Evolutionary conservation across 2,329 filamentous ascomycete genomes (phyloP).

Genomic region (Celoporthe dispersa): DNA sequence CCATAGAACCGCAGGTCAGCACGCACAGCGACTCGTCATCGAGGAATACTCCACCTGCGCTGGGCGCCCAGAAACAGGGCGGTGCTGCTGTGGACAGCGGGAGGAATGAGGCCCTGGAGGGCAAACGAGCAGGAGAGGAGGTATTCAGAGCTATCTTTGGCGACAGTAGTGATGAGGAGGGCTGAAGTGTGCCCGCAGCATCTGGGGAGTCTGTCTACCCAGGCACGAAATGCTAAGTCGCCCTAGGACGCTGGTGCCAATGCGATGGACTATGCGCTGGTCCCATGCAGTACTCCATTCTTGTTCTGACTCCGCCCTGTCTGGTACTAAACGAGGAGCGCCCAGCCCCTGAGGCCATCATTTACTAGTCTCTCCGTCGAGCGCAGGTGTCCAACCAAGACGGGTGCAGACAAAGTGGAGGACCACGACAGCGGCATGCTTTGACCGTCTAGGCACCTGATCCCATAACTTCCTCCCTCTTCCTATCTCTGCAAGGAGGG

Average conservation of each 20-base stretch:
- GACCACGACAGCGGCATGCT: background rate
- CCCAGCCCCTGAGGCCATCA: constrained; percentile 4
- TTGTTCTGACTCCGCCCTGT: background rate
- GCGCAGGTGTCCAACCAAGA: background rate
- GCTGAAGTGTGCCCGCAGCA: background rate
- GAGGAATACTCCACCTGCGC: constrained; percentile 19
- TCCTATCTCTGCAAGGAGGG: background rate
- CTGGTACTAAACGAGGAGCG: background rate
- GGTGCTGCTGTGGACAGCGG: constrained; percentile 65
- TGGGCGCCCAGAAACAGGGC: constrained; percentile 27
- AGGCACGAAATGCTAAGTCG: background rate
- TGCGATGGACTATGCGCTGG: background rate
- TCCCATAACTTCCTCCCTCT: background rate
- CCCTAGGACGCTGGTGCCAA: background rate
- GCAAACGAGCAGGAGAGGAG: constrained; percentile 73
- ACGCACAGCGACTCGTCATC: background rate
- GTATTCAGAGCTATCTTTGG: constrained; percentile 95
- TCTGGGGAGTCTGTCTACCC: no score
- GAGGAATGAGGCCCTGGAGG: constrained; percentile 78
- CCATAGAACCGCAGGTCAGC: background rate
- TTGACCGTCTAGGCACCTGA: background rate
- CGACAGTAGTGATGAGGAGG: constrained; percentile 72
- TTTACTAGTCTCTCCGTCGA: background rate
- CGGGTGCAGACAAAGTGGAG: background rate
- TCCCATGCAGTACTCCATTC: background rate